Percentiles rank a stretch among this genome's conserved stretches.
phyloP scores from a whole-genome alignment of 2,329 filamentous ascomycete genomes.

The Aquanectria penicillioides region DNA sequence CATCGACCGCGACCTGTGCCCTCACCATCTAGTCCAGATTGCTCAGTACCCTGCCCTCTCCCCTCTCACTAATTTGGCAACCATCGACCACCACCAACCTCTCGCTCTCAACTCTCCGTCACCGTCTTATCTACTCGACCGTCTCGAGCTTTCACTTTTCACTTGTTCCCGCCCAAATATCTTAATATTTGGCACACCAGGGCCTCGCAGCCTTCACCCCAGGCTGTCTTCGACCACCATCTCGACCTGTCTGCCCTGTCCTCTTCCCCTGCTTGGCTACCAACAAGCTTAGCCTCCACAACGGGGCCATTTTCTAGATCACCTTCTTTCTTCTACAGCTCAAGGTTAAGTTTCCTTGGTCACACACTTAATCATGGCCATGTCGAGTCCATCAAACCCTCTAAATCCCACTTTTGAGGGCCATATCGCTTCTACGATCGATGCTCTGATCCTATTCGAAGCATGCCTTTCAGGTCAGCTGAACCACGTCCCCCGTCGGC shows the following conservation, averaged over 20 bases:
- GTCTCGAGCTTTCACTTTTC: not conserved
- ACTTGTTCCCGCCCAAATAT: not conserved
- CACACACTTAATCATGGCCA: constrained; percentile 32
- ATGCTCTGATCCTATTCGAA: constrained; percentile 84
- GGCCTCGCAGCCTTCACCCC: not conserved
- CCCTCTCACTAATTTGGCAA: constrained; percentile 2
- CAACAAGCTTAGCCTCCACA: constrained; percentile 21
- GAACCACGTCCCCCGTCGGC: constrained; percentile 81
- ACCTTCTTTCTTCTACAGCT: constrained; percentile 9
- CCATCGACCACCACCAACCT: constrained; percentile 4
- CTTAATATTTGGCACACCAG: not conserved
- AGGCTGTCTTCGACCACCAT: not conserved
- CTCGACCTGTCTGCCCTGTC: constrained; percentile 1
- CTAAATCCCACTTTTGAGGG: constrained; percentile 75
- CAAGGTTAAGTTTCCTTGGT: constrained; percentile 29
- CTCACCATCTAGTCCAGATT: not conserved
- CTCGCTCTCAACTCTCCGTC: constrained; percentile 4
- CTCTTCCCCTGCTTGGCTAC: constrained; percentile 1
- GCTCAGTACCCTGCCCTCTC: not conserved
- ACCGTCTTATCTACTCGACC: not conserved
- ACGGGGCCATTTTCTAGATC: constrained; percentile 20
- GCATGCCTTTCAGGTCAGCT: constrained; percentile 77
- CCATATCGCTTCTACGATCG: constrained; percentile 73
- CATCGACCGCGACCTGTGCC: not conserved
- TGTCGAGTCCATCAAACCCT: constrained; percentile 42